Evolutionary conservation across 805 yeast genomes (phyloP).

Genomic region (Lipomyces kockii): DNA sequence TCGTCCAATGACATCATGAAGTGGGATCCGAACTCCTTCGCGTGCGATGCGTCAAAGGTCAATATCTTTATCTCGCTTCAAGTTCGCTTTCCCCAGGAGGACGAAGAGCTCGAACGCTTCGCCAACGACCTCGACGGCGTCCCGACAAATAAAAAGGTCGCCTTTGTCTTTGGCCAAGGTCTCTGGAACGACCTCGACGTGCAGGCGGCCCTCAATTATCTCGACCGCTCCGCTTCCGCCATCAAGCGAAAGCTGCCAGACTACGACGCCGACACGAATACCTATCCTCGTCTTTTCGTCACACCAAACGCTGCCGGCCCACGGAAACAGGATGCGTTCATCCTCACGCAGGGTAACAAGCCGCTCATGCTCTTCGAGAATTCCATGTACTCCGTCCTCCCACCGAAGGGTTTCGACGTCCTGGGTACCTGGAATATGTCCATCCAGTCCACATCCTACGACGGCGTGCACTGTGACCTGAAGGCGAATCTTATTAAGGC

Average conservation of each 20-base stretch:
- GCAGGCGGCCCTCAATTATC: slow-evolving; percentile 33
- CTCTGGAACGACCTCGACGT: slow-evolving; percentile 37
- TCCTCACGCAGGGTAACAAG: slow-evolving; percentile 36
- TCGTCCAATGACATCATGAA: slow-evolving; percentile 26
- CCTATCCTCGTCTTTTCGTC: slow-evolving; percentile 31
- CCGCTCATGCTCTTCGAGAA: slow-evolving; percentile 35
- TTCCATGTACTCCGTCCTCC: slow-evolving; percentile 34
- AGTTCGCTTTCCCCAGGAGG: slow-evolving; percentile 34
- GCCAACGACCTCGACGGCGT: slow-evolving; percentile 24
- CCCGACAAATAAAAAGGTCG: slow-evolving; percentile 26
- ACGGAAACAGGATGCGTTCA: slow-evolving; percentile 31
- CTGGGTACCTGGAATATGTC: slow-evolving; percentile 37
- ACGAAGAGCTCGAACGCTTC: slow-evolving; percentile 30
- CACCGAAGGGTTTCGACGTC: slow-evolving; percentile 30
- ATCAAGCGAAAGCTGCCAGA: slow-evolving; percentile 20
- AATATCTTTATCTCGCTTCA: slow-evolving; percentile 32
- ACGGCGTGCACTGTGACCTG: slow-evolving; percentile 36
- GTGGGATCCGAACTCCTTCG: slow-evolving; percentile 36
- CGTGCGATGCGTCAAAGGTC: slow-evolving; percentile 33
- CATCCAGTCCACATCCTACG: slow-evolving; percentile 30
- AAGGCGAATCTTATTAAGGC: slow-evolving; percentile 35
- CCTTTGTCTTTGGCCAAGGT: slow-evolving; percentile 36
- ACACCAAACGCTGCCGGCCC: slow-evolving; percentile 37
- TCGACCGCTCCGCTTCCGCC: slow-evolving; percentile 30
- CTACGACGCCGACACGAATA: slow-evolving; percentile 15